Base-by-base conservation (phyloP, 306 rosid genomes). In the Quercus robur region DNA sequence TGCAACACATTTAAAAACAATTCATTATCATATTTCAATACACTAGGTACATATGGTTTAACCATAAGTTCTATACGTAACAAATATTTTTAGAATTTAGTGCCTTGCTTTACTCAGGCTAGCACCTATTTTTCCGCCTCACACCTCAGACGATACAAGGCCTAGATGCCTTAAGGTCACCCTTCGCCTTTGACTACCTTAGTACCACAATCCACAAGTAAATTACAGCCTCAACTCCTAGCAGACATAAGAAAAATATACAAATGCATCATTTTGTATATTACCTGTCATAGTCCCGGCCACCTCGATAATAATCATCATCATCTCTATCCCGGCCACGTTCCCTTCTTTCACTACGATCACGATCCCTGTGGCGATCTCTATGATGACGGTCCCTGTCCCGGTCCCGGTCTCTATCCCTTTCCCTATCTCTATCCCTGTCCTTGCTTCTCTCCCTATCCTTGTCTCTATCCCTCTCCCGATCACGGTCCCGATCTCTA, bases 231-330 rank as follows among this genome's bases (percentile, higher is more conserved):
- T 17, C 58, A 74, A 63, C 56, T 64, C 55, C 21, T 38, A 73
- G 46, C 28, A 44, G 13, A 20, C 2, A 54, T 69, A 70, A 61
- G n/a, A 13, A 12, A 7, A 17, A 25, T 44, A 44, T 6, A 6
- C 14, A 70, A 44, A 18, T n/a, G 12, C 56, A 76, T 11, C 23
- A 9, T 6, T 38, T 4, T 17, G 31, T 26, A 14, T 38, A 71
- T 75, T 86, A 95, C 99, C 99, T 92, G 52, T 93, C 97, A 79
- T 15, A 85, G 76, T 90, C 97, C 56, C 94, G 90, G 71, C 85
- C 79, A 57, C 85, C 81, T 64, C 92, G 89, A 91, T 33, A 54
- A 84, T 49, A 77, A 90, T 90, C 97, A 44, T 87, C 94, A 46
- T 87, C 96, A 59, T 91, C 97, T 87, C 90, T 91, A 78, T 85